phyloP scores from a whole-genome alignment of 805 yeast species.

The Lipomyces sp. region DNA sequence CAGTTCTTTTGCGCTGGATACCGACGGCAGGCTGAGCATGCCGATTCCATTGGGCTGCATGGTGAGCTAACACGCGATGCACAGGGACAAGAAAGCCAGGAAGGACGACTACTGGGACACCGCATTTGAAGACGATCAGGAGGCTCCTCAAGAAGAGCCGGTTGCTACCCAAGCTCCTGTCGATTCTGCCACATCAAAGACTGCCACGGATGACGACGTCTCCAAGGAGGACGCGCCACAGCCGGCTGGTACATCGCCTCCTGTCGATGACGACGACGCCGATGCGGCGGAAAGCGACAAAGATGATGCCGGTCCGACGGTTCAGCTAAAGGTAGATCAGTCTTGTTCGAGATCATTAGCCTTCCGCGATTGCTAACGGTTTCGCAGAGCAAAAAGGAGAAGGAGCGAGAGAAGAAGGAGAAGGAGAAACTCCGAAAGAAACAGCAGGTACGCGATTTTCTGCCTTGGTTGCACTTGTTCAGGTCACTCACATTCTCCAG shows the following conservation, averaged over 20 bases:
- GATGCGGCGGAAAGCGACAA: constrained; percentile 50
- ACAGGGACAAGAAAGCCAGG: constrained; percentile 30
- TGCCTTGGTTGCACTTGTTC: no score
- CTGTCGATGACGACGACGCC: constrained; percentile 31
- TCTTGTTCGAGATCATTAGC: no score
- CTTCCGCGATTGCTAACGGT: no score
- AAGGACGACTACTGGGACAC: constrained; percentile 34
- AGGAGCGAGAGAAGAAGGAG: constrained; percentile 81
- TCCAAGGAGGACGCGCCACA: neutral
- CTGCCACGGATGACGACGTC: constrained; percentile 1
- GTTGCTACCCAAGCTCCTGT: neutral
- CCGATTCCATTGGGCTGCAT: no score
- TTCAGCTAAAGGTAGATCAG: constrained; percentile 41
- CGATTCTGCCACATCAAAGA: constrained; percentile 28
- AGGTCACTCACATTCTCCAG: constrained; percentile 33
- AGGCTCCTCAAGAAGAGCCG: constrained; percentile 11
- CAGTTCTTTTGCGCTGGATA: no score
- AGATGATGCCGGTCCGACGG: constrained; percentile 62
- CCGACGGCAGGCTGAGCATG: no score
- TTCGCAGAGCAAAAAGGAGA: constrained; percentile 90
- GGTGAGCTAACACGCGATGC: no score
- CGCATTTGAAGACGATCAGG: constrained; percentile 30
- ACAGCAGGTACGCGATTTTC: constrained; percentile 55
- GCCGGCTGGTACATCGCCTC: constrained; percentile 21
- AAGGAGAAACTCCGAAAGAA: constrained; percentile 77